Evolutionary conservation across 2,329 filamentous ascomycete genomes (phyloP).

Genomic region (Ophiostoma perfectum): DNA sequence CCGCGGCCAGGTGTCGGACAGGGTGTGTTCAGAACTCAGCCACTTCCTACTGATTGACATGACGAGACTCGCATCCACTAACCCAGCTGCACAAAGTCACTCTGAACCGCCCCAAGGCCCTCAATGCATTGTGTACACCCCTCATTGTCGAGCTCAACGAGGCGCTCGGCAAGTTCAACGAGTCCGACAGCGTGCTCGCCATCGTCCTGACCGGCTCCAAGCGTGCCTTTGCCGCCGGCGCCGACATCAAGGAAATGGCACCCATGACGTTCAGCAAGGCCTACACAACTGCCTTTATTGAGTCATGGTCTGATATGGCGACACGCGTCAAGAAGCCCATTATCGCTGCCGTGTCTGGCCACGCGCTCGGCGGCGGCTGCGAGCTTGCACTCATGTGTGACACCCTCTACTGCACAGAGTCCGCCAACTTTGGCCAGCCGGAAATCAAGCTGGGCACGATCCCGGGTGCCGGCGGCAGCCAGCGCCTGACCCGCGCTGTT

Average conservation of each 20-base stretch:
- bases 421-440: constrained; percentile 89
- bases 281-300: constrained; percentile 88
- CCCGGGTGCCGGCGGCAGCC: constrained; percentile 85
- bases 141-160: constrained; percentile 86
- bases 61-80: background rate
- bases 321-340: constrained; percentile 86
- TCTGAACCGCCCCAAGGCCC: constrained; percentile 86
- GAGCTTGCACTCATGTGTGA: constrained; percentile 98
- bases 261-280: constrained; percentile 82
- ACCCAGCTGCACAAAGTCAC: constrained; percentile 58
- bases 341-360: constrained; percentile 88
- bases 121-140: constrained; percentile 88
- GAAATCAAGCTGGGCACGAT: constrained; percentile 94
- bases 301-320: constrained; percentile 83
- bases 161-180: constrained; percentile 65
- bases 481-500: constrained; percentile 76
- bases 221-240: constrained; percentile 88
- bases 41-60: background rate
- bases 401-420: constrained; percentile 75
- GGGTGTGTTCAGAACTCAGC: constrained; percentile 50
- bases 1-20: constrained; percentile 87
- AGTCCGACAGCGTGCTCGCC: constrained; percentile 62
- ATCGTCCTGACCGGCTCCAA: constrained; percentile 84
- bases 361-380: constrained; percentile 90
- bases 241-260: constrained; percentile 99